These are phyloP conservation scores for Claviceps fusiformis DNA, from an alignment of 2,329 filamentous ascomycete species.

Conservation along the genomic window DNA sequence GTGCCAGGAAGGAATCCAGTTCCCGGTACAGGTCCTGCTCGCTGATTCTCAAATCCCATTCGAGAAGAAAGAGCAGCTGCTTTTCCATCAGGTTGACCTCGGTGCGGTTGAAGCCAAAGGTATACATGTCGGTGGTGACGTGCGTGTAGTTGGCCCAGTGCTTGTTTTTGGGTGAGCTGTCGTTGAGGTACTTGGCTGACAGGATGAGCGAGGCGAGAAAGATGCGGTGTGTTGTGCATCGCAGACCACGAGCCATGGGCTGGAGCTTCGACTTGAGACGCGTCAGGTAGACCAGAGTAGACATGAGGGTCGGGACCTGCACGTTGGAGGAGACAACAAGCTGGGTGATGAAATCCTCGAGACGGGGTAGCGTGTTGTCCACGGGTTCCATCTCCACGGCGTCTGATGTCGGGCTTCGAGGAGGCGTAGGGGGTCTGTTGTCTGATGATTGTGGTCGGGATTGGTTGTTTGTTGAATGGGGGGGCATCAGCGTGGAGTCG, in stretches of 20 bases:
- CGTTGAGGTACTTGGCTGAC: conserved; percentile 94
- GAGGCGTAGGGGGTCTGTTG: conserved; percentile 33
- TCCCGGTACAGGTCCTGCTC: conserved; percentile 78
- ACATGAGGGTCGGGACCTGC: conserved; percentile 95
- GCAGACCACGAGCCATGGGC: conserved; percentile 88
- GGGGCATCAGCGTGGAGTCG: conserved; percentile 46
- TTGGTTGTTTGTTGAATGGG: conserved; percentile 19
- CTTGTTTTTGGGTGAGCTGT: conserved; percentile 99
- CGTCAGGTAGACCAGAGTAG: conserved; percentile 82
- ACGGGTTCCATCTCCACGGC: conserved; percentile 25
- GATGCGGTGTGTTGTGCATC: conserved; percentile 94
- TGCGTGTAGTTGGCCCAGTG: conserved; percentile 94
- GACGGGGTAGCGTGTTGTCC: conserved; percentile 52
- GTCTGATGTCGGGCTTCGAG: conserved; percentile 34
- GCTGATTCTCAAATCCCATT: conserved; percentile 84
- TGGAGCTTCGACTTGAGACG: conserved; percentile 75
- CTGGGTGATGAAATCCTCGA: conserved; percentile 85
- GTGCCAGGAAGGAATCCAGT: conserved; percentile 76
- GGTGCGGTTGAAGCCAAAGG: conserved; percentile 82
- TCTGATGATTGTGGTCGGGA: conserved; percentile 7
- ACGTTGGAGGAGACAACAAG: conserved; percentile 89
- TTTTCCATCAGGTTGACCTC: conserved; percentile 99
- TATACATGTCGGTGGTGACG: conserved; percentile 49
- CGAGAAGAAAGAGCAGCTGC: conserved; percentile 85
- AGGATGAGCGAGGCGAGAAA: conserved; percentile 80